Percentiles rank a stretch among this genome's conserved stretches.
phyloP scores from a whole-genome alignment of 495 filamentous ascomycete species.

The Podospora anserina region DNA sequence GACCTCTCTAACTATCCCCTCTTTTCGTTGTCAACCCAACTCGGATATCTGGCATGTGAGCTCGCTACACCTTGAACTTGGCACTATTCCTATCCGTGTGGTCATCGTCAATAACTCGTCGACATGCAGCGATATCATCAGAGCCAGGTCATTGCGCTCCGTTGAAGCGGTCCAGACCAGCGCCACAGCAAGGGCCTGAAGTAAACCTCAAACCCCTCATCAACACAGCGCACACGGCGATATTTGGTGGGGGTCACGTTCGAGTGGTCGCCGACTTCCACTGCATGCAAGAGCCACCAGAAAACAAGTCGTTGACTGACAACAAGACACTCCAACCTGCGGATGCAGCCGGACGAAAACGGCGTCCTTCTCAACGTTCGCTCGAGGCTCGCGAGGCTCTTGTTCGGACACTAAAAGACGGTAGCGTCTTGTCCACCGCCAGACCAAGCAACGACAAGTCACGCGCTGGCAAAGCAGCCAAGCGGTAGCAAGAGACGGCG shows the following conservation, averaged over 20 bases:
- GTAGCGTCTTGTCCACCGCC: not conserved
- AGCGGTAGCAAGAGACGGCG: not conserved
- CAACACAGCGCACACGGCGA: not conserved
- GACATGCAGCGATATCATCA: not conserved
- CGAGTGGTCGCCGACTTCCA: not conserved
- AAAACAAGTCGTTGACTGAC: not conserved
- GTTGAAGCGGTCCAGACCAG: not conserved
- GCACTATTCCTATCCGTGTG: too few species aligned
- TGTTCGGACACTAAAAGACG: not conserved
- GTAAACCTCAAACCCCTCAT: not conserved
- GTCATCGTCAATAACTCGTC: not conserved
- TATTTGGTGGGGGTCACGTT: not conserved
- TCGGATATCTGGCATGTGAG: not conserved
- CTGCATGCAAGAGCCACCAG: not conserved
- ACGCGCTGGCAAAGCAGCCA: conserved; percentile 1
- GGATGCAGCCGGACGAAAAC: too few species aligned
- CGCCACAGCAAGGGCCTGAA: not conserved
- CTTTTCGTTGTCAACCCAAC: not conserved
- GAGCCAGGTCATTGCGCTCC: not conserved
- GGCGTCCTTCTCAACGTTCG: not conserved
- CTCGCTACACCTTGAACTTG: not conserved
- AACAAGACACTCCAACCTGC: too few species aligned
- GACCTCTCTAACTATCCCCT: not conserved
- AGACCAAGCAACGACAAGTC: not conserved
- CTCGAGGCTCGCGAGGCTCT: not conserved